Base-by-base conservation (phyloP, 1,284 basidiomycete species). In the Sporisorium exsertum region DNA sequence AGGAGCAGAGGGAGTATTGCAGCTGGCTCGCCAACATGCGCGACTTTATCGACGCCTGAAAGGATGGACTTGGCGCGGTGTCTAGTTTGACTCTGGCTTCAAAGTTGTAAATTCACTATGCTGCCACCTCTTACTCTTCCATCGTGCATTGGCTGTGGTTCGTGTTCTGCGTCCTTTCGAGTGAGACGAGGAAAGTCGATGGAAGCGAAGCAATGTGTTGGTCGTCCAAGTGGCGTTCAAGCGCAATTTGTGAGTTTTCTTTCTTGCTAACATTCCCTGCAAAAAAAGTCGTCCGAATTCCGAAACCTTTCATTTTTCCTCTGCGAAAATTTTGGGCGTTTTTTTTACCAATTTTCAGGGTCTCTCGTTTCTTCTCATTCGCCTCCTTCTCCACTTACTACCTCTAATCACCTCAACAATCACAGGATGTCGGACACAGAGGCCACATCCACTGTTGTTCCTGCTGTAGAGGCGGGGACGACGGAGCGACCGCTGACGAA, bases 1-100 rank as follows among this genome's bases (percentile, higher is more conserved):
- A 85, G 76, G 84, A 85, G 70, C 84, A 85, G 77, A 72, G 68
- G 16, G 95, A 97, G 88, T 98, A 98, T 87, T 90, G 95, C 82
- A 88, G 88, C 77, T 98, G 95, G 95, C 88, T 98, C 81, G 88
- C 89, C 77, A 91, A 91, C 80, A 91, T 97, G 87, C 93, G 93
- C 89, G 85, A 85, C 18, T 98, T 97, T 84, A 87, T 98, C 79
- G 93, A 96, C 65, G 89, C 69, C 22, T 58, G 20, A 42, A 3
- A 15, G 4, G 32, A 29, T 9, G 5, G 32, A 22, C 18, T 15
- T 20, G 15, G n/a, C 18, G 29, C n/a, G n/a, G n/a, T 32, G 5
- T 20, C 10, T 20, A 29, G 3, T 51, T 7, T 45, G 33, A 2
- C 33, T 50, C 12, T 24, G 9, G 24, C 26, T 29, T 49, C 46